These are phyloP conservation scores for Phialophora expanda DNA, from an alignment of 2,329 filamentous ascomycete genomes.

Conservation along the genomic window DNA sequence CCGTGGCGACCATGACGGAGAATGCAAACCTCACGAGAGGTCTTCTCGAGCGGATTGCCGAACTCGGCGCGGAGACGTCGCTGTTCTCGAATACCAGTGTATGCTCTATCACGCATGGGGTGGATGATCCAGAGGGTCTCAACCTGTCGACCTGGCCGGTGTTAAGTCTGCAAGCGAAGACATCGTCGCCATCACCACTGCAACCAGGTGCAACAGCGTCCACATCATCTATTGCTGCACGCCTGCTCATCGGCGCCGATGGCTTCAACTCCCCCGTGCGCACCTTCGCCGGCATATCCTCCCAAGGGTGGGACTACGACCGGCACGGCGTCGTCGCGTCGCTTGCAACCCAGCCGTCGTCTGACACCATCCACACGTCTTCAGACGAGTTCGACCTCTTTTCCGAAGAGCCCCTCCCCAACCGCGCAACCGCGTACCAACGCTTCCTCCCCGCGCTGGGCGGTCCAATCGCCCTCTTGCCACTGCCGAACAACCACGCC, in stretches of 20 bases:
- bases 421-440: conserved; percentile 75
- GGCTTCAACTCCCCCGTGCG: conserved; percentile 94
- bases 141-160: conserved; percentile 89
- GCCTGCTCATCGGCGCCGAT: conserved; percentile 89
- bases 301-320: conserved; percentile 90
- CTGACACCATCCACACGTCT: conserved; percentile 11
- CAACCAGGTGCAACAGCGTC: conserved; percentile 24
- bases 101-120: conserved; percentile 76
- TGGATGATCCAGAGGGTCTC: conserved; percentile 66
- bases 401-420: conserved; percentile 37
- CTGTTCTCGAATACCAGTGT: conserved; percentile 80
- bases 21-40: conserved; percentile 86
- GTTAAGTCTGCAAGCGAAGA: conserved; percentile 69
- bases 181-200: conserved; percentile 34
- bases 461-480: conserved; percentile 88
- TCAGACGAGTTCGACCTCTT: conserved; percentile 50
- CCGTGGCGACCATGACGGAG: conserved; percentile 95
- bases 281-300: conserved; percentile 82
- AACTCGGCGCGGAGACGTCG: conserved; percentile 62
- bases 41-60: conserved; percentile 72
- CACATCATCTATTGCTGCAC: conserved; percentile 67
- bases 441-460: conserved; percentile 80
- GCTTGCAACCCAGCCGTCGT: conserved; percentile 67
- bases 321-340: conserved; percentile 92
- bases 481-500: conserved; percentile 79